Conservation (phyloP, 495 filamentous ascomycete species). For the Hypoxylon fuscum region DNA sequence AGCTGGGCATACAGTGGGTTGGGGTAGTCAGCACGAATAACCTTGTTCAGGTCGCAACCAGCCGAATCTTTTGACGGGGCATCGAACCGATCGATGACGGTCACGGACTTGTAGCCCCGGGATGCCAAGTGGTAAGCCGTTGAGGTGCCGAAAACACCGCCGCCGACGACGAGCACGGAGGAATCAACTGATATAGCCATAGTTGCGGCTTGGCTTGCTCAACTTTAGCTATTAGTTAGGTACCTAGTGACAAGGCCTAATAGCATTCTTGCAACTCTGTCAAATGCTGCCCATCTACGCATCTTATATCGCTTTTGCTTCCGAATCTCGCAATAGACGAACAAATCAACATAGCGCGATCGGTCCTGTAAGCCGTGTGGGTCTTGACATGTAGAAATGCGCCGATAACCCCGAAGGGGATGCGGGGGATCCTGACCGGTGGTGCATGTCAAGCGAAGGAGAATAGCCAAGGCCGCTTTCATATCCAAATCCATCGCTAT, state of each 20-base stretch:
- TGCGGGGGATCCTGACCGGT: neutral
- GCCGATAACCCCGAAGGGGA: neutral
- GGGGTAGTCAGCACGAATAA: conserved; percentile 67
- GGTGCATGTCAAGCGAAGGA: neutral
- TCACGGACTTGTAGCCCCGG: conserved; percentile 56
- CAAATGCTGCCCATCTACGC: neutral
- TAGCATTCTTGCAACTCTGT: neutral
- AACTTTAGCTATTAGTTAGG: neutral
- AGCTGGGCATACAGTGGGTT: conserved; percentile 60
- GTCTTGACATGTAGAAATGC: neutral
- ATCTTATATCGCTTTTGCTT: neutral
- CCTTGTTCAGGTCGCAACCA: conserved; percentile 66
- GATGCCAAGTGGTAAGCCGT: conserved; percentile 62
- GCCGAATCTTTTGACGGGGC: conserved; percentile 52
- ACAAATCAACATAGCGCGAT: neutral
- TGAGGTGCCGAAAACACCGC: conserved; percentile 65
- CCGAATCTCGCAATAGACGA: neutral
- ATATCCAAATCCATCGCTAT: neutral
- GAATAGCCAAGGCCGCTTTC: neutral
- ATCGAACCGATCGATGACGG: conserved; percentile 60
- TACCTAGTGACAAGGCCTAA: neutral
- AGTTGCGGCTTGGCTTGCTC: conserved; percentile 9
- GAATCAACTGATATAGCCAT: neutral
- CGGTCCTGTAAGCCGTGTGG: neutral
- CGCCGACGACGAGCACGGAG: conserved; percentile 64